Percentiles rank a stretch among this genome's conserved stretches.
These are phyloP conservation scores for Aspergillus pseudoglaucus DNA, from an alignment of 2,329 filamentous ascomycete genomes.

Conservation along the genomic window DNA sequence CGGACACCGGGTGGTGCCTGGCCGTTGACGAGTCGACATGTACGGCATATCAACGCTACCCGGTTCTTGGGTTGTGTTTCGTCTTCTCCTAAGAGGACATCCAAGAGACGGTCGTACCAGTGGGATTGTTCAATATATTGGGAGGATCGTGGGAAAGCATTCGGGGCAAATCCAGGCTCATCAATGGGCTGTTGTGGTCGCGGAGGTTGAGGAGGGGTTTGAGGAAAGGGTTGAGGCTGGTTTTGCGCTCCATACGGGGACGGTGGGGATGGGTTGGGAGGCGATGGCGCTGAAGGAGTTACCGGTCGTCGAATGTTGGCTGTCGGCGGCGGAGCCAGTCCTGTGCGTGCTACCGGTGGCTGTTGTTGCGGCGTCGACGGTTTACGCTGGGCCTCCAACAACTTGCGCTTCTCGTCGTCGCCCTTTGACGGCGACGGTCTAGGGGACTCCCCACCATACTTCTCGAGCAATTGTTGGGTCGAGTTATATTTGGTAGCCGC, in stretches of 20 bases:
- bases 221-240: constrained; percentile 9
- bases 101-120: constrained; percentile 94
- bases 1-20: constrained; percentile 85
- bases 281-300: constrained; percentile 21
- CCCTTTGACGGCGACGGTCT: constrained; percentile 22
- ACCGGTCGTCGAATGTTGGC: constrained; percentile 51
- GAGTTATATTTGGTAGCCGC: constrained; percentile 93
- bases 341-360: constrained; percentile 41
- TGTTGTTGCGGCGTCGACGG: constrained; percentile 8
- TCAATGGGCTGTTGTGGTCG: constrained; percentile 23
- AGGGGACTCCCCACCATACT: constrained; percentile 70
- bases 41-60: constrained; percentile 73
- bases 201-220: constrained; percentile 7
- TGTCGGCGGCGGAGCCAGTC: constrained; percentile 55
- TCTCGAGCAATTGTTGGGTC: constrained; percentile 85
- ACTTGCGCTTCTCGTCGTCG: constrained; percentile 16
- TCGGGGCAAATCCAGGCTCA: constrained; percentile 42
- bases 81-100: constrained; percentile 88
- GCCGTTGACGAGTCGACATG: constrained; percentile 85
- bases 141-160: constrained; percentile 36
- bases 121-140: constrained; percentile 46
- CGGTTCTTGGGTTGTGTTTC: constrained; percentile 89
- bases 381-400: constrained; percentile 12
- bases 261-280: constrained; percentile 16
- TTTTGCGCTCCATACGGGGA: constrained; percentile 17